Conservation (phyloP, 1,139 yeast genomes). For the Yamadazyma diospyri region DNA sequence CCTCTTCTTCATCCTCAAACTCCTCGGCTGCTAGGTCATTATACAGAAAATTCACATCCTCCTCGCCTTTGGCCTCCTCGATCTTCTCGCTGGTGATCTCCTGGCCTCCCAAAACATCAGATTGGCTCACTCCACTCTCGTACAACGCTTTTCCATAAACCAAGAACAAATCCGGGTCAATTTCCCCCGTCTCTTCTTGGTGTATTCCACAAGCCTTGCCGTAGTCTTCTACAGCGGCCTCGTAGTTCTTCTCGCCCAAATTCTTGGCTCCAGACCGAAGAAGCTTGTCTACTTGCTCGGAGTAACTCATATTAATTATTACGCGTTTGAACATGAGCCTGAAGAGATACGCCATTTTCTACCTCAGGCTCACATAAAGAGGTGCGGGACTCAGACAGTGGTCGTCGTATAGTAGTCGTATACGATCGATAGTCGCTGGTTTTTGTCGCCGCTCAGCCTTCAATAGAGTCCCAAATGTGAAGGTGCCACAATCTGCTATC, state of each 20-base stretch:
- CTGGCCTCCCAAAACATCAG: slow-evolving; percentile 75
- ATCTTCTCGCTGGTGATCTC: slow-evolving; percentile 23
- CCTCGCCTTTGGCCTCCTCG: slow-evolving; percentile 16
- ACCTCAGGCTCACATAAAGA: too few relatives aligned
- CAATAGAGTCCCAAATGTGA: too few relatives aligned
- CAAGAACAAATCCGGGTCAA: slow-evolving; percentile 68
- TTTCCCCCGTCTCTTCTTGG: slow-evolving; percentile 48
- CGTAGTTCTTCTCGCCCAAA: slow-evolving; percentile 59
- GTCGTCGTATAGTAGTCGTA: too few relatives aligned
- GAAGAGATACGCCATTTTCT: too few relatives aligned
- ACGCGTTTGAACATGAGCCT: too few relatives aligned
- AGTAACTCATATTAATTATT: slow-evolving; percentile 9
- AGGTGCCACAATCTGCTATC: too few relatives aligned
- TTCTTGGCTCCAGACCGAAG: slow-evolving; percentile 39
- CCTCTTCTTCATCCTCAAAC: slow-evolving; percentile 29
- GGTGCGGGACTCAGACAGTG: too few relatives aligned
- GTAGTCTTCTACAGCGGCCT: slow-evolving; percentile 64
- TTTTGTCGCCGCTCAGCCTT: too few relatives aligned
- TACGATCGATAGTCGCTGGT: too few relatives aligned
- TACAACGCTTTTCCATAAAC: slow-evolving; percentile 81
- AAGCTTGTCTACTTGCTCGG: slow-evolving; percentile 17
- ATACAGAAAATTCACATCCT: slow-evolving; percentile 47
- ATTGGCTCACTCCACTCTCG: slow-evolving; percentile 68
- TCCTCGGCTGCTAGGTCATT: slow-evolving; percentile 53
- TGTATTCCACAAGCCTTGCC: slow-evolving; percentile 69